Percentiles rank a stretch among this genome's conserved stretches.
These are phyloP conservation scores for Talaromyces sp. DNA, from an alignment of 2,329 filamentous ascomycete species.

Conservation along the genomic window DNA sequence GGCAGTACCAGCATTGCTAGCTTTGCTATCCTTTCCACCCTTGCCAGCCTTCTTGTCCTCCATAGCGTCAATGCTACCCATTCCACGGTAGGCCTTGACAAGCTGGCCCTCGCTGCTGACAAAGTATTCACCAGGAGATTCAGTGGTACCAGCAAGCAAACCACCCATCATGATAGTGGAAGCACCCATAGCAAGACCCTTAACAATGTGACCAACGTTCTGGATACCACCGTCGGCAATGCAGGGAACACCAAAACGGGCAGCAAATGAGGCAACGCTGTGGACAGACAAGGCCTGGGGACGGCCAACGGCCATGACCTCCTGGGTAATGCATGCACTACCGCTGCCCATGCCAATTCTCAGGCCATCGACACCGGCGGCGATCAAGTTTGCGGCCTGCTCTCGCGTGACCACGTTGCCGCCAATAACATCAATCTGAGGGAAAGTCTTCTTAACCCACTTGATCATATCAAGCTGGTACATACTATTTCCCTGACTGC, in stretches of 20 bases:
- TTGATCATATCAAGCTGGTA: constrained; percentile 99
- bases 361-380: constrained; percentile 90
- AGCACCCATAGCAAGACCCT: constrained; percentile 90
- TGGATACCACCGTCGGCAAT: constrained; percentile 98
- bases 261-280: constrained; percentile 84
- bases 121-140: constrained; percentile 95
- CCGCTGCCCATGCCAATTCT: constrained; percentile 99
- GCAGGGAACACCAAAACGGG: constrained; percentile 91
- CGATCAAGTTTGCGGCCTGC: constrained; percentile 88
- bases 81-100: constrained; percentile 98
- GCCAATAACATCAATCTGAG: constrained; percentile 86
- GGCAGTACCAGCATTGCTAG: constrained; percentile 85
- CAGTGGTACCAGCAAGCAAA: constrained; percentile 91
- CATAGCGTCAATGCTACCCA: constrained; percentile 99
- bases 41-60: constrained; percentile 93
- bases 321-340: constrained; percentile 97
- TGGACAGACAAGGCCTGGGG: constrained; percentile 92
- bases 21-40: constrained; percentile 65
- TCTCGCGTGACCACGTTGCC: constrained; percentile 98
- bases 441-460: constrained; percentile 85
- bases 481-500: constrained; percentile 96
- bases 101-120: constrained; percentile 95
- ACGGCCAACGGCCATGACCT: constrained; percentile 98
- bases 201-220: constrained; percentile 98
- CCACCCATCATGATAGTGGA: constrained; percentile 99